Percentiles rank a stretch among this genome's conserved stretches.
Evolutionary conservation across 768 basidiomycete genomes (phyloP).

Genomic region (Gloeophyllum trabeum): DNA sequence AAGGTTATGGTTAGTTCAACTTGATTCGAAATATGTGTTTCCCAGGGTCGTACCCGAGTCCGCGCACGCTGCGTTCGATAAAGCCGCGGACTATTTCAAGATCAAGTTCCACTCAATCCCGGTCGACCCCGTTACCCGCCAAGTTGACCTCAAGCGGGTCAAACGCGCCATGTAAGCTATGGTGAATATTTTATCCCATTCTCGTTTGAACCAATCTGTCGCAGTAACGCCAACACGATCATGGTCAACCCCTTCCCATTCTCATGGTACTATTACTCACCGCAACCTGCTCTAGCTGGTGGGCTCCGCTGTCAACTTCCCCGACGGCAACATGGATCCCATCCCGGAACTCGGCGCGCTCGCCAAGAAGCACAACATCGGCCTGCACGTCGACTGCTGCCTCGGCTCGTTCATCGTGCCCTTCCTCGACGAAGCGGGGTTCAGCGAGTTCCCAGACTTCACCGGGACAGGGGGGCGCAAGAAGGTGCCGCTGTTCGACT

Average conservation of each 20-base stretch:
- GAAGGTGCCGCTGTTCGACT: constrained; percentile 50
- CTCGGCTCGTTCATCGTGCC: constrained; percentile 91
- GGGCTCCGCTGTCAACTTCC: constrained; percentile 80
- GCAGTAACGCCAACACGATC: constrained; percentile 80
- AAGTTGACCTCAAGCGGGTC: constrained; percentile 67
- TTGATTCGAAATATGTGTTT: constrained; percentile 3
- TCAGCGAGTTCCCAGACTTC: constrained; percentile 38
- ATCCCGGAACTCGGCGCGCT: constrained; percentile 70
- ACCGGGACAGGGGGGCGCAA: background rate
- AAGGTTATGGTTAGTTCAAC: background rate
- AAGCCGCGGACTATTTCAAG: constrained; percentile 78
- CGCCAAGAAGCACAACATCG: constrained; percentile 64
- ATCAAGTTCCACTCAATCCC: constrained; percentile 87
- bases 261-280: constrained; percentile 2
- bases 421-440: constrained; percentile 73
- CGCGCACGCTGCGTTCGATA: constrained; percentile 93
- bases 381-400: constrained; percentile 92
- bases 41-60: constrained; percentile 71
- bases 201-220: constrained; percentile 4
- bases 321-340: constrained; percentile 80
- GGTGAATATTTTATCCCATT: background rate
- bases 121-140: constrained; percentile 64
- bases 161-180: constrained; percentile 74
- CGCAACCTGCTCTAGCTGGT: constrained; percentile 41
- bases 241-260: constrained; percentile 35